Conservation (phyloP, 345 rosid species). For the Brassica carinata region DNA sequence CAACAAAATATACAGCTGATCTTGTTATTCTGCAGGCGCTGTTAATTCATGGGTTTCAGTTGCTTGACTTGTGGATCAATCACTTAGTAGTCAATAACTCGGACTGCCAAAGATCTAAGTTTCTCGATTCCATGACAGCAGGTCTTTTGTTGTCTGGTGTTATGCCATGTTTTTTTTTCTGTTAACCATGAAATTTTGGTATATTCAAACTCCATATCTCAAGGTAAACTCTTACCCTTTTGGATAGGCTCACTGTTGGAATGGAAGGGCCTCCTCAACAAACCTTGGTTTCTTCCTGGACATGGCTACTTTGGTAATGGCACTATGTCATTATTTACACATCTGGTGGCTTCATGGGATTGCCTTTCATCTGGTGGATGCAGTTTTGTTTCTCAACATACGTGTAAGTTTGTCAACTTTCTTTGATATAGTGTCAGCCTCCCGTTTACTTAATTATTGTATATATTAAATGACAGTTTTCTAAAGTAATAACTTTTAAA, state of each 20-base stretch:
- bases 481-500: too few species aligned
- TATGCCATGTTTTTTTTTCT: too few species aligned
- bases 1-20: slow-evolving; percentile 8
- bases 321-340: slow-evolving; percentile 85
- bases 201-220: too few species aligned
- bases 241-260: slow-evolving; percentile 81
- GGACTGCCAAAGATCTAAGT: slow-evolving; percentile 64
- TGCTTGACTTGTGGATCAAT: slow-evolving; percentile 85
- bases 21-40: slow-evolving; percentile 59
- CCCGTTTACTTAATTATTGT: too few species aligned
- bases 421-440: too few species aligned
- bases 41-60: slow-evolving; percentile 90
- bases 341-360: slow-evolving; percentile 98
- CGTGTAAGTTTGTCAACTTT: slow-evolving; percentile 78
- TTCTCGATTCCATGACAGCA: slow-evolving; percentile 67
- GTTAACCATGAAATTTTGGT: too few species aligned
- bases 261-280: slow-evolving; percentile 87
- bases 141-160: too few species aligned
- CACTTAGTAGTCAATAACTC: slow-evolving; percentile 63
- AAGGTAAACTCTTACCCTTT: slow-evolving; percentile 27
- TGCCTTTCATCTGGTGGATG: slow-evolving; percentile 95
- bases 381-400: slow-evolving; percentile 81
- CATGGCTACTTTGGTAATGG: slow-evolving; percentile 89
- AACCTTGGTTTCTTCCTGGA: slow-evolving; percentile 93
- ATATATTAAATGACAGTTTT: too few species aligned